phyloP scores from a whole-genome alignment of 805 yeast genomes.

The Metschnikowia hibisci region DNA sequence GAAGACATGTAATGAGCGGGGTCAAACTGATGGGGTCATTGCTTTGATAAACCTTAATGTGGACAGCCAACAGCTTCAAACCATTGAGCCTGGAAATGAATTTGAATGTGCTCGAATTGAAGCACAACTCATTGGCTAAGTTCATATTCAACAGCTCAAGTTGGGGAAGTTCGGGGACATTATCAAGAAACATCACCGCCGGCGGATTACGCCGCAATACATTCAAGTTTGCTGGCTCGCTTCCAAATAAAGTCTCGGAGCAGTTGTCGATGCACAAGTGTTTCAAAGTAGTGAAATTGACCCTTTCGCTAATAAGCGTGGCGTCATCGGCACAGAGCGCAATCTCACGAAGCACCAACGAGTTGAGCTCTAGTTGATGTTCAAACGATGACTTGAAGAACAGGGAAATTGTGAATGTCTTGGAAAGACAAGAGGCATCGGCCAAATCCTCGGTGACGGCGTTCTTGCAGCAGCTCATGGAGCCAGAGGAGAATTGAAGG shows the following conservation, averaged over 20 bases:
- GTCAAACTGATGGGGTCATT: constrained; percentile 8
- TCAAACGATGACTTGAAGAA: neutral
- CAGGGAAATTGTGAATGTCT: constrained; percentile 1
- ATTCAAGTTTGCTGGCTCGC: constrained; percentile 2
- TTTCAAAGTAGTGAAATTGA: constrained; percentile 4
- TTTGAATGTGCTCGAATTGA: constrained; percentile 8
- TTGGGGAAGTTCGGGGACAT: constrained; percentile 4
- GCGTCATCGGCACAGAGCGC: constrained; percentile 13
- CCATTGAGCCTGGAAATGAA: constrained; percentile 5
- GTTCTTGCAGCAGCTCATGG: constrained; percentile 9
- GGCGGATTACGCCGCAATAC: constrained; percentile 14
- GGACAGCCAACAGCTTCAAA: constrained; percentile 10
- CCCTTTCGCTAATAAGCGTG: constrained; percentile 1
- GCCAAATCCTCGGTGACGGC: constrained; percentile 7
- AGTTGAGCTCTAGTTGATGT: constrained; percentile 5
- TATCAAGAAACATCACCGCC: constrained; percentile 10
- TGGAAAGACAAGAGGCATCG: neutral
- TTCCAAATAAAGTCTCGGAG: constrained; percentile 7
- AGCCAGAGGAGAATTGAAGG: constrained; percentile 6
- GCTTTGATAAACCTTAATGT: constrained; percentile 8
- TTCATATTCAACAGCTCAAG: constrained; percentile 12
- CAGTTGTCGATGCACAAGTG: constrained; percentile 15
- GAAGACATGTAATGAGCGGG: constrained; percentile 11
- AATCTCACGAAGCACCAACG: constrained; percentile 10
- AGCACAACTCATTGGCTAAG: constrained; percentile 14